phyloP scores from a whole-genome alignment of 2,329 filamentous ascomycete genomes.

The Clonostachys sp. region DNA sequence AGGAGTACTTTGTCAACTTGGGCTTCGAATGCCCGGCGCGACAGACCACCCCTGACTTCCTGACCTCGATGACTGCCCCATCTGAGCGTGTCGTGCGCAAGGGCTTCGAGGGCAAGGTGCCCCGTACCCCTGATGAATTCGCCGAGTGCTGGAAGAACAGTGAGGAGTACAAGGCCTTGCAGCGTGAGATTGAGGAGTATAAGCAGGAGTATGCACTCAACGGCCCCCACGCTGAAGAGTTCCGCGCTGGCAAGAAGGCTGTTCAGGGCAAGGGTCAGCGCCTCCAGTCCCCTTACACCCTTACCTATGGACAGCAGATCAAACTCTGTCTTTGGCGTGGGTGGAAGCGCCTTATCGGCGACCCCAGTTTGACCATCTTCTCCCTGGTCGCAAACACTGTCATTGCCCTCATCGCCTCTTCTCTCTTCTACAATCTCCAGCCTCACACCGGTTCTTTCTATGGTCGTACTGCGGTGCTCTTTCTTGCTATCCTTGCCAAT shows the following conservation, averaged over 20 bases:
- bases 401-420: constrained; percentile 43
- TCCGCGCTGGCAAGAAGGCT: constrained; percentile 16
- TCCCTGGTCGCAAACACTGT: constrained; percentile 38
- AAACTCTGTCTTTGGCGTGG: constrained; percentile 33
- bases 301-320: constrained; percentile 41
- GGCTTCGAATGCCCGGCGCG: constrained; percentile 64
- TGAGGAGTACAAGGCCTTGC: constrained; percentile 14
- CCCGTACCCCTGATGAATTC: constrained; percentile 27
- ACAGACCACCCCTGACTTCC: constrained; percentile 66
- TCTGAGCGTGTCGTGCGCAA: constrained; percentile 49
- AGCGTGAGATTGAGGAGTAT: constrained; percentile 19
- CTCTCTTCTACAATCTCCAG: constrained; percentile 40
- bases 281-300: constrained; percentile 39
- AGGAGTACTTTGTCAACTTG: constrained; percentile 60
- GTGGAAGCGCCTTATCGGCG: constrained; percentile 29
- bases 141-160: constrained; percentile 24
- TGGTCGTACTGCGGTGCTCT: constrained; percentile 36
- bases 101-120: constrained; percentile 40
- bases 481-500: constrained; percentile 44
- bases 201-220: constrained; percentile 11
- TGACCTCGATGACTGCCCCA: constrained; percentile 64
- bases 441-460: constrained; percentile 34
- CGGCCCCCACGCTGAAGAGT: constrained; percentile 13
- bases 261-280: constrained; percentile 28
- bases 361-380: constrained; percentile 37